Evolutionary conservation across 192 early-diverging fungal species (phyloP).

Genomic region (Rhizoclosmatium globosum): DNA sequence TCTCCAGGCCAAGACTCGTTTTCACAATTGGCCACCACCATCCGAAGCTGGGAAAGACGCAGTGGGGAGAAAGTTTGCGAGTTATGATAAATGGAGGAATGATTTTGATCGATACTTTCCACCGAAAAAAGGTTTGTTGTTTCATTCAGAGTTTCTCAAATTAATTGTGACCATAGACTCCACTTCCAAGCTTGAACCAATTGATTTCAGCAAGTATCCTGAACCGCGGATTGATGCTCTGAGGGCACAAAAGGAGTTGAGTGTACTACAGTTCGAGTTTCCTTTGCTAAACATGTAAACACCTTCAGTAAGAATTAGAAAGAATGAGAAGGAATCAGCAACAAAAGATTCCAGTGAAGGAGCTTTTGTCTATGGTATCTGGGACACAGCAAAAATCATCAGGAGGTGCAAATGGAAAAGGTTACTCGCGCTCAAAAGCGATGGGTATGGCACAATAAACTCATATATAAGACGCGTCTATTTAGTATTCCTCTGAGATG

Average conservation of each 20-base stretch:
- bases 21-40: slow-evolving; percentile 57
- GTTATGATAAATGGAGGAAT: slow-evolving; percentile 46
- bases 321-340: slow-evolving; percentile 17
- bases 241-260: slow-evolving; percentile 59
- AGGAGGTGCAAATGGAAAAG: slow-evolving; percentile 12
- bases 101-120: slow-evolving; percentile 56
- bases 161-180: neutral
- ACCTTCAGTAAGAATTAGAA: slow-evolving; percentile 34
- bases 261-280: neutral
- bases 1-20: slow-evolving; percentile 53
- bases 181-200: slow-evolving; percentile 4
- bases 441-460: slow-evolving; percentile 26
- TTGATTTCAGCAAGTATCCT: slow-evolving; percentile 44
- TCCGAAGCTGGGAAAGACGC: slow-evolving; percentile 48
- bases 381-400: neutral
- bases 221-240: slow-evolving; percentile 51
- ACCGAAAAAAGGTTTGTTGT: slow-evolving; percentile 8
- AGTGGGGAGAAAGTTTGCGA: slow-evolving; percentile 41
- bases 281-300: neutral
- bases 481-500: too few relatives aligned
- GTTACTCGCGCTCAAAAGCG: slow-evolving; percentile 28
- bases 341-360: slow-evolving; percentile 34
- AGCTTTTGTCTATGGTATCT: slow-evolving; percentile 8
- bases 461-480: too few relatives aligned
- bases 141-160: neutral